These are phyloP conservation scores for Botrytis aclada DNA, from an alignment of 2,329 filamentous ascomycete genomes.

Conservation along the genomic window DNA sequence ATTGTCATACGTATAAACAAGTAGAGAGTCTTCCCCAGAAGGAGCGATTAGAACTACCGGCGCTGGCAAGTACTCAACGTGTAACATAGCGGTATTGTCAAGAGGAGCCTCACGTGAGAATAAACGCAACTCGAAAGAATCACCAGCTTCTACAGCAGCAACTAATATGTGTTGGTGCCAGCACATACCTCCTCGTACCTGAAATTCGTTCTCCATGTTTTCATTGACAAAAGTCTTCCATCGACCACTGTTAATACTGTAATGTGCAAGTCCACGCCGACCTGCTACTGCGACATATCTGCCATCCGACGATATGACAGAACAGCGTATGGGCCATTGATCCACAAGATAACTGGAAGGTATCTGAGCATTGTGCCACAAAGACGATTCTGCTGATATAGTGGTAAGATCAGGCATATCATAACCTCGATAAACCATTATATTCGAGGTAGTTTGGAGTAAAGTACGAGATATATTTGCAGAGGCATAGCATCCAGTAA, in stretches of 20 bases:
- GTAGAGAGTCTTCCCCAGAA: conserved; percentile 87
- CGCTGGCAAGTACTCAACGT: conserved; percentile 73
- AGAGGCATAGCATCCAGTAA: conserved; percentile 85
- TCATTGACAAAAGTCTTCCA: conserved; percentile 93
- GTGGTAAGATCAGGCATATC: conserved; percentile 87
- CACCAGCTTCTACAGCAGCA: conserved; percentile 83
- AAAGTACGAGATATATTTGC: conserved; percentile 88
- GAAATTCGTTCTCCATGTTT: conserved; percentile 81
- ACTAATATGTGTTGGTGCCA: conserved; percentile 97
- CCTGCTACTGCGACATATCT: conserved; percentile 97
- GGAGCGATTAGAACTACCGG: conserved; percentile 87
- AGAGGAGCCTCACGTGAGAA: conserved; percentile 85
- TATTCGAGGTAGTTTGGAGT: conserved; percentile 79
- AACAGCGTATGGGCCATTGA: conserved; percentile 89
- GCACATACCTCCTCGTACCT: conserved; percentile 93
- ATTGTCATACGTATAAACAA: conserved; percentile 97
- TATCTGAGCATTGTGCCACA: conserved; percentile 93
- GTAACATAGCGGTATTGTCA: conserved; percentile 68
- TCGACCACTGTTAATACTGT: conserved; percentile 87
- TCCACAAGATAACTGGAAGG: conserved; percentile 80
- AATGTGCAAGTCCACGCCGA: conserved; percentile 85
- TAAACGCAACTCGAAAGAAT: conserved; percentile 81
- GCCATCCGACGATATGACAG: conserved; percentile 86
- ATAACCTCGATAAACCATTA: conserved; percentile 92
- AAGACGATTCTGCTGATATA: conserved; percentile 83